Conservation (phyloP, 768 basidiomycete species). For the Russula sp. region DNA sequence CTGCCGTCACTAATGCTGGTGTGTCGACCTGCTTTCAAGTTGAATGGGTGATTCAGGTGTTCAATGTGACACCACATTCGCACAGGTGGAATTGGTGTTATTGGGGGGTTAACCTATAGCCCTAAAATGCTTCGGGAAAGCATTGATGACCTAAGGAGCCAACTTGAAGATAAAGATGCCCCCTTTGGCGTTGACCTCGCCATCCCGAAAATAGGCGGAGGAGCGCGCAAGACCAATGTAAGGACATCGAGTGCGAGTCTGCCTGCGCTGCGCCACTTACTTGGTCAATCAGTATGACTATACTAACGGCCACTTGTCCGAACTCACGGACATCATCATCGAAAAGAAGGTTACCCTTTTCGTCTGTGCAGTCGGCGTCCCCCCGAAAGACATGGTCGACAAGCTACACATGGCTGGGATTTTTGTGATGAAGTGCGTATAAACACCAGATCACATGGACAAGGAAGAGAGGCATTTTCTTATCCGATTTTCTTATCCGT, state of each 20-base stretch:
- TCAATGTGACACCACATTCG: background rate
- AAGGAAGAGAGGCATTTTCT: background rate
- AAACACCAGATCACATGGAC: background rate
- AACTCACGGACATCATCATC: conserved; percentile 75
- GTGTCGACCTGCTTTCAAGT: conserved; percentile 4
- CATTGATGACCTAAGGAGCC: conserved; percentile 66
- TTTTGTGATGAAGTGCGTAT: conserved; percentile 73
- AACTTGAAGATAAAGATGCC: conserved; percentile 66
- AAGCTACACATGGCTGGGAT: conserved; percentile 74
- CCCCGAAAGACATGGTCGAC: conserved; percentile 76
- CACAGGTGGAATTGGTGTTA: conserved; percentile 73
- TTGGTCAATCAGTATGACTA: conserved; percentile 49
- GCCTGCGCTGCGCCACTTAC: background rate
- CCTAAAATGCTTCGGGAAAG: conserved; percentile 61
- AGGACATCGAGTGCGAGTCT: conserved; percentile 9
- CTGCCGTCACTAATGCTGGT: conserved; percentile 88
- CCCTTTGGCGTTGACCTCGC: conserved; percentile 81
- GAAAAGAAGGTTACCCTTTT: conserved; percentile 66
- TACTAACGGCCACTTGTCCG: conserved; percentile 67
- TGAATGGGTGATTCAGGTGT: background rate
- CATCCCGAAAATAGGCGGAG: conserved; percentile 75
- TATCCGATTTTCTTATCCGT: background rate
- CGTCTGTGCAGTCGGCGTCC: conserved; percentile 80
- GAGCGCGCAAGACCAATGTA: conserved; percentile 76
- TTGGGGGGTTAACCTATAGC: conserved; percentile 72